A percentile compares a stretch with the other conserved stretches of the same genome.
Evolutionary conservation across 108 stramenopile genomes (phyloP).

Genomic region (Cyclotella kingstonii): DNA sequence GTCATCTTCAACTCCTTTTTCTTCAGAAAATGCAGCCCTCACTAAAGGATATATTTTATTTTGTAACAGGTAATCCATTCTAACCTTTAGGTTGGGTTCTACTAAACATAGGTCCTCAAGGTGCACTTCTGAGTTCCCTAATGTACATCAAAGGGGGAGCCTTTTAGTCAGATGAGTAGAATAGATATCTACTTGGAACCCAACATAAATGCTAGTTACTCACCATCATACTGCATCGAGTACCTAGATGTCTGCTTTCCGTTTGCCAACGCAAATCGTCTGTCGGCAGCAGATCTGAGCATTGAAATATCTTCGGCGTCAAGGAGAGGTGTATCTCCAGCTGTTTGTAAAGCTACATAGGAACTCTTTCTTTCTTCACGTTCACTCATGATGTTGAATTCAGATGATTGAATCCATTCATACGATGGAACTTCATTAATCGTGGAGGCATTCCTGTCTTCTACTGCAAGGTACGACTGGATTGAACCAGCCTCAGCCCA

Average conservation of each 20-base stretch:
- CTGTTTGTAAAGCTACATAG: conserved; percentile 27
- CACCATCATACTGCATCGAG: conserved; percentile 43
- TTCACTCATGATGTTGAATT: no score
- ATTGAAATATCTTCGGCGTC: conserved; percentile 27
- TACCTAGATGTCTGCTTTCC: conserved; percentile 35
- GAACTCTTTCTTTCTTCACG: neutral
- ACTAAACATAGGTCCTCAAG: conserved; percentile 35
- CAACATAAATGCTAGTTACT: neutral
- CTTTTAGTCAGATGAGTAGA: neutral
- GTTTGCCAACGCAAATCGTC: conserved; percentile 32
- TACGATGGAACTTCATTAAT: conserved; percentile 15
- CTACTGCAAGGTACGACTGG: conserved; percentile 22
- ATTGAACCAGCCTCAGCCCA: conserved; percentile 43
- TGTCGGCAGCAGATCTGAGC: conserved; percentile 34
- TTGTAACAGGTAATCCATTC: conserved; percentile 34
- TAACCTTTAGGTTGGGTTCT: conserved; percentile 26
- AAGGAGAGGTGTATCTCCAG: conserved; percentile 23
- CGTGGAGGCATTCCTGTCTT: conserved; percentile 9
- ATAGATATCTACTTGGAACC: neutral
- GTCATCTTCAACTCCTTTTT: conserved; percentile 6
- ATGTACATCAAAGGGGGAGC: no score
- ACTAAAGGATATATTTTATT: conserved; percentile 58
- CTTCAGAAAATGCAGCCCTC: conserved; percentile 47
- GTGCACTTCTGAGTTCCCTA: conserved; percentile 39
- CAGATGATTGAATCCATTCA: conserved; percentile 34